These are phyloP conservation scores for Hortiboletus flavorubellus DNA, from an alignment of 768 basidiomycete species.

Conservation along the genomic window DNA sequence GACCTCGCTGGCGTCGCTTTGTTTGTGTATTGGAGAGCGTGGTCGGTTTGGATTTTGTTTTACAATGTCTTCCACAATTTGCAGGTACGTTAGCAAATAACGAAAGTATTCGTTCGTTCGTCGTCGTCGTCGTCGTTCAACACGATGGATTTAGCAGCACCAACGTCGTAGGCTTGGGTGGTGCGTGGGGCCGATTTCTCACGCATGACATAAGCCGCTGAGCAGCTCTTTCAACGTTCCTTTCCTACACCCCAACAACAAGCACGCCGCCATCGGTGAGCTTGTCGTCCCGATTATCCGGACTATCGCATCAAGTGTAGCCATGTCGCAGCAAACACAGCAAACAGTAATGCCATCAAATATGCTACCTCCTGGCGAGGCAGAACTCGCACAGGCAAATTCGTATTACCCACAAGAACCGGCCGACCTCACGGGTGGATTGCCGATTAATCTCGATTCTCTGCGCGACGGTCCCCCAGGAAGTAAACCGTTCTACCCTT, in stretches of 20 bases:
- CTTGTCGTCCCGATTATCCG: constrained; percentile 10
- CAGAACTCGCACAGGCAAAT: constrained; percentile 50
- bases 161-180: constrained; percentile 22
- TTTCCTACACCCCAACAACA: constrained; percentile 27
- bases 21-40: constrained; percentile 42
- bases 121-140: constrained; percentile 28
- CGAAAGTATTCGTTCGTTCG: constrained; percentile 12
- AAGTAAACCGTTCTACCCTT: constrained; percentile 88
- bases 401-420: constrained; percentile 74
- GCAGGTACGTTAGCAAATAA: constrained; percentile 56
- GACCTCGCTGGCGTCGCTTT: constrained; percentile 20
- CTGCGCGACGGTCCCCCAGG: constrained; percentile 84
- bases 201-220: constrained; percentile 46
- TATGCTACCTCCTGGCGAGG: constrained; percentile 50
- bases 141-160: constrained; percentile 18
- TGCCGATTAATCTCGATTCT: constrained; percentile 85
- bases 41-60: constrained; percentile 58
- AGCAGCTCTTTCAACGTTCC: constrained; percentile 38
- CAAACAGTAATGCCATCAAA: constrained; percentile 60
- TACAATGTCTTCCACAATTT: constrained; percentile 74
- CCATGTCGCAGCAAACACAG: constrained; percentile 51
- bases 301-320: not conserved
- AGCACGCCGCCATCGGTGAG: constrained; percentile 19
- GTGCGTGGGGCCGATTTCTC: constrained; percentile 47
- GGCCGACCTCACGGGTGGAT: constrained; percentile 76